phyloP scores from a whole-genome alignment of 805 yeast genomes.

The Lachancea sp. region DNA sequence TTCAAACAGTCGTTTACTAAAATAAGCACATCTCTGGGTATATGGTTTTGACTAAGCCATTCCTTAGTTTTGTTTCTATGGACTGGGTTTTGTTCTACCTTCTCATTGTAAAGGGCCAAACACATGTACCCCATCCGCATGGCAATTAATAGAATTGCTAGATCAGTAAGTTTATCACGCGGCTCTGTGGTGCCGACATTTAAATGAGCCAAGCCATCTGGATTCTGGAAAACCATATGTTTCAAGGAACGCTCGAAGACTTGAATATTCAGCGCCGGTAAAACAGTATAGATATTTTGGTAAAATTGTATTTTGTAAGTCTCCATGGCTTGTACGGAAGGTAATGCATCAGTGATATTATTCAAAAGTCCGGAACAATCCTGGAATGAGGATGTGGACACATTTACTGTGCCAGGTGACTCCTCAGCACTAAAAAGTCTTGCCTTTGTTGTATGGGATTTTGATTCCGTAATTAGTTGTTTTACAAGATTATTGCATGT shows the following conservation, averaged over 20 bases:
- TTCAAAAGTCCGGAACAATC: neutral
- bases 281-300: constrained; percentile 24
- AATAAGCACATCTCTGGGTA: constrained; percentile 5
- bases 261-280: constrained; percentile 27
- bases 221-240: constrained; percentile 13
- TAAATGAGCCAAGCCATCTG: constrained; percentile 12
- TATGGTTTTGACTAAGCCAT: constrained; percentile 3
- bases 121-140: constrained; percentile 9
- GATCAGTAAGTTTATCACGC: neutral
- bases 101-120: constrained; percentile 2
- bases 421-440: too few relatives aligned
- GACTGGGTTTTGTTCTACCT: constrained; percentile 1
- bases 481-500: constrained; percentile 1
- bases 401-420: too few relatives aligned
- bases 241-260: constrained; percentile 28
- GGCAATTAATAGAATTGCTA: constrained; percentile 5
- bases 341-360: constrained; percentile 19
- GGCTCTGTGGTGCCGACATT: constrained; percentile 1
- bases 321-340: constrained; percentile 23
- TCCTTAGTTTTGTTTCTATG: neutral
- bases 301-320: constrained; percentile 27
- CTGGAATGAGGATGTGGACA: neutral
- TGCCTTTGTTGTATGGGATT: too few relatives aligned
- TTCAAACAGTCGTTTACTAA: constrained; percentile 5
- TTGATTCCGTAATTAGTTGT: neutral